Conservation (phyloP, 2,329 filamentous ascomycete species). For the Chaetomium olivaceum region DNA sequence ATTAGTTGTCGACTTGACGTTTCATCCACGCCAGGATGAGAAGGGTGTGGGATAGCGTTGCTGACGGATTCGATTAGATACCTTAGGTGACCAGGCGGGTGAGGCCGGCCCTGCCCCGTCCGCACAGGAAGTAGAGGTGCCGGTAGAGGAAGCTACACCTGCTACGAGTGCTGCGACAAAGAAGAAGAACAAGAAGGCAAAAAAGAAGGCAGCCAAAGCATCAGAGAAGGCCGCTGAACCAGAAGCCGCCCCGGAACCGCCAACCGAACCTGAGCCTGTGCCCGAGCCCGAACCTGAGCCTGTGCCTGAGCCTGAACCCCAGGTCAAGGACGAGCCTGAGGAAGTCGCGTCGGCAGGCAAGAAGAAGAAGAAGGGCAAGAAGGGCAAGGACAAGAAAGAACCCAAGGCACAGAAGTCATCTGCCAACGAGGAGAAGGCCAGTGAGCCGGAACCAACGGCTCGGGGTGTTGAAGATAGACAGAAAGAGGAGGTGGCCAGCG, state of each 20-base stretch:
- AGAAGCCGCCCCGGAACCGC: conserved; percentile 15
- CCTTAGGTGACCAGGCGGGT: neutral
- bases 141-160: conserved; percentile 15
- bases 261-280: conserved; percentile 13
- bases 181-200: conserved; percentile 30
- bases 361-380: conserved; percentile 30
- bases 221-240: conserved; percentile 21
- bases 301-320: conserved; percentile 21
- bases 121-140: conserved; percentile 24
- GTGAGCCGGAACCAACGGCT: conserved; percentile 20
- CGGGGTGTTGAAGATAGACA: conserved; percentile 3
- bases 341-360: conserved; percentile 22
- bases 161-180: conserved; percentile 19
- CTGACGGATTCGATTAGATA: conserved; percentile 1
- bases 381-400: conserved; percentile 26
- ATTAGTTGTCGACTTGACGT: conserved; percentile 1
- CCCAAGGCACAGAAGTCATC: conserved; percentile 16
- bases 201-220: conserved; percentile 27
- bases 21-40: neutral
- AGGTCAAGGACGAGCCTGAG: conserved; percentile 28
- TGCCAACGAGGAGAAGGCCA: conserved; percentile 17
- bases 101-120: neutral
- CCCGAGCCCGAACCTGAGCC: conserved; percentile 22
- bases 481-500: conserved; percentile 10
- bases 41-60: neutral